Evolutionary conservation across 352 stramenopile genomes (phyloP).

Genomic region (Phytopythium kandeliae): DNA sequence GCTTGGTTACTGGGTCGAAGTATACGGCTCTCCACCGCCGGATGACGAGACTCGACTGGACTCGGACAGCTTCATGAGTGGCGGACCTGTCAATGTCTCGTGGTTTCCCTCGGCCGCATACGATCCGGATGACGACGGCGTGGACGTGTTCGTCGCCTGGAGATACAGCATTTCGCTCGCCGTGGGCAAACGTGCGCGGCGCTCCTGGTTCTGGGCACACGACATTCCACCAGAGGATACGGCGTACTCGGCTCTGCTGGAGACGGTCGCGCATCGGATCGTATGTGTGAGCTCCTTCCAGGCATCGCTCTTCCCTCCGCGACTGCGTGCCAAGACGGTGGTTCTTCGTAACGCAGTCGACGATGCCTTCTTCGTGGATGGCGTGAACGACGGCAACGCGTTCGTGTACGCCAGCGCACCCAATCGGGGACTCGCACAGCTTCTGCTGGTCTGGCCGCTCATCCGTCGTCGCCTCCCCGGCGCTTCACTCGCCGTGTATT

Average conservation of each 20-base stretch:
- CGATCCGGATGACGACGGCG: conserved; percentile 38
- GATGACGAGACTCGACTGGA: conserved; percentile 29
- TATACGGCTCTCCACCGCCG: conserved; percentile 69
- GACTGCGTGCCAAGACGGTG: conserved; percentile 38
- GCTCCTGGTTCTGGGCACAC: conserved; percentile 81
- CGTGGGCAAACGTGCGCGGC: conserved; percentile 25
- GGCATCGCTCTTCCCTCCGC: conserved; percentile 35
- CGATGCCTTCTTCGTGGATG: conserved; percentile 50
- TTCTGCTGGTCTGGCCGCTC: conserved; percentile 67
- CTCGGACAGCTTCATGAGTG: not conserved
- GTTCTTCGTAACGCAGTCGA: conserved; percentile 79
- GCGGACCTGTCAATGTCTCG: conserved; percentile 25
- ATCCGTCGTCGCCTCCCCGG: conserved; percentile 52
- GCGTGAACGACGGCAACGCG: conserved; percentile 34
- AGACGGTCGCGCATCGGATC: conserved; percentile 49
- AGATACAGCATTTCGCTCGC: conserved; percentile 82
- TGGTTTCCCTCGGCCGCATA: conserved; percentile 78
- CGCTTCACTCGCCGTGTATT: conserved; percentile 79
- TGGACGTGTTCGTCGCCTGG: conserved; percentile 91
- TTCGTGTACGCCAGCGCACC: conserved; percentile 89
- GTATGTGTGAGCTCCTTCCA: conserved; percentile 85
- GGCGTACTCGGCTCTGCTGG: conserved; percentile 30
- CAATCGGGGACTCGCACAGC: conserved; percentile 59
- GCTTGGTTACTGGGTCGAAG: conserved; percentile 83
- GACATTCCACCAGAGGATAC: conserved; percentile 45